Evolutionary conservation across 2,329 filamentous ascomycete species (phyloP), one percentile per base, ranked within the genome.

Genomic region (Zasmidium citrigriseum): DNA sequence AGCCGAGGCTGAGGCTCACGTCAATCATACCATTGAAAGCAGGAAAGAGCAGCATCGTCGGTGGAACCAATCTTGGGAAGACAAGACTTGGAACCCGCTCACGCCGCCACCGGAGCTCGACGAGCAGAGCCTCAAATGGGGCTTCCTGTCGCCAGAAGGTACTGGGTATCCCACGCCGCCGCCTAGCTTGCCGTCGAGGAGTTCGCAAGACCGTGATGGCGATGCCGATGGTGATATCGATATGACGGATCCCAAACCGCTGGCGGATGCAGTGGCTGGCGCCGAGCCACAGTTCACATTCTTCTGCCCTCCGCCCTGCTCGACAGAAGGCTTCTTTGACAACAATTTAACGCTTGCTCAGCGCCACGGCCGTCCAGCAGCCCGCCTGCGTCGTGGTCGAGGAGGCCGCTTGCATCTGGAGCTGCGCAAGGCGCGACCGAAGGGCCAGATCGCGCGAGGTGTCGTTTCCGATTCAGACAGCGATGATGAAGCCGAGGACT

Each of bases 51-150:
- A 95, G 76, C 93, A 97, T 77, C 86, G 89, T 67, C 87, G 89
- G 73, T 97, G 93, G 92, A 97, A 97, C 76, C 83, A 90, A 68
- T 89, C 90, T 70, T 92, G 91, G 79, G 85, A 96, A 68, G 93
- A 98, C 77, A 83, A 92, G 72, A 97, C 93, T 61, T 87, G 88
- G 78, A 87, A 88, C 64, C 92, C 93, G 52, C 83, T 98, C 64
- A 91, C 90, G 52, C 92, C 92, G 21, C 86, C 90, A 46, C 81
- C 85, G 69, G 88, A 91, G 59, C 81, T 59, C 16, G 58, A 59
- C 16, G 68, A 69, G 24, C 57, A 65, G 45, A 60, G 58, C n/a
- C 65, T 63, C 10, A 64, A 64, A 47, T 73, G 71, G 65, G 68
- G 65, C 27, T 61, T 67, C 22, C 63, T 72, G 22, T 61, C 66